Conservation (phyloP, 2,329 filamentous ascomycete genomes). For the Colletotrichum zoysiae region DNA sequence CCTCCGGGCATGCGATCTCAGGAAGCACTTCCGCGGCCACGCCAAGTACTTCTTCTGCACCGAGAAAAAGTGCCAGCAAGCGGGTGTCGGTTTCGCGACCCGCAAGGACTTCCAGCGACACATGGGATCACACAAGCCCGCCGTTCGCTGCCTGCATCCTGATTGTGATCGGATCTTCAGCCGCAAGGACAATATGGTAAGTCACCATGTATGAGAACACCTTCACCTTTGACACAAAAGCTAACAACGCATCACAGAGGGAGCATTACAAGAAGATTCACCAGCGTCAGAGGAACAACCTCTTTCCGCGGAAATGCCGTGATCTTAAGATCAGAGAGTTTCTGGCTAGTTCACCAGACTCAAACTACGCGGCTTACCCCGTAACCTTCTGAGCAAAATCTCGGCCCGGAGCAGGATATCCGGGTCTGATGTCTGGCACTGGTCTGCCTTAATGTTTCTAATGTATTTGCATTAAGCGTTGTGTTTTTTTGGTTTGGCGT, state of each 20-base stretch:
- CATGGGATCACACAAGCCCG: conserved; percentile 37
- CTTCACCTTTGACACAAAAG: not conserved
- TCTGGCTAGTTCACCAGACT: conserved; percentile 13
- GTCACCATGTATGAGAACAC: not conserved
- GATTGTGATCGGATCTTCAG: conserved; percentile 36
- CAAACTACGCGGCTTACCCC: conserved; percentile 14
- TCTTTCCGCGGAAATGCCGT: conserved; percentile 26
- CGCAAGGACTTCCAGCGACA: conserved; percentile 37
- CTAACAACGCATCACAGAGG: not conserved
- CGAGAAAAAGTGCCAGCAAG: conserved; percentile 32
- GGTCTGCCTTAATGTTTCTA: not conserved
- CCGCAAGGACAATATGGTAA: conserved; percentile 37
- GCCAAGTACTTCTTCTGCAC: conserved; percentile 39
- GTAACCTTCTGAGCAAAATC: not conserved
- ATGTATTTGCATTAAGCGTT: conserved; percentile 5
- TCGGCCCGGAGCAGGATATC: not conserved
- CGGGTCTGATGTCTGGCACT: too few species aligned
- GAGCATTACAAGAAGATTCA: conserved; percentile 39
- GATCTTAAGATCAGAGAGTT: not conserved
- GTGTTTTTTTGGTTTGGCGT: not conserved
- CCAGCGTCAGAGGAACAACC: conserved; percentile 28
- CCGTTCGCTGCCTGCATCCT: conserved; percentile 30
- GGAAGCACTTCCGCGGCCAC: conserved; percentile 36
- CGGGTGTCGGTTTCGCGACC: conserved; percentile 33
- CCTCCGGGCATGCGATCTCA: conserved; percentile 29